phyloP scores from a whole-genome alignment of 805 yeast genomes.

The Ogataea neopini region DNA sequence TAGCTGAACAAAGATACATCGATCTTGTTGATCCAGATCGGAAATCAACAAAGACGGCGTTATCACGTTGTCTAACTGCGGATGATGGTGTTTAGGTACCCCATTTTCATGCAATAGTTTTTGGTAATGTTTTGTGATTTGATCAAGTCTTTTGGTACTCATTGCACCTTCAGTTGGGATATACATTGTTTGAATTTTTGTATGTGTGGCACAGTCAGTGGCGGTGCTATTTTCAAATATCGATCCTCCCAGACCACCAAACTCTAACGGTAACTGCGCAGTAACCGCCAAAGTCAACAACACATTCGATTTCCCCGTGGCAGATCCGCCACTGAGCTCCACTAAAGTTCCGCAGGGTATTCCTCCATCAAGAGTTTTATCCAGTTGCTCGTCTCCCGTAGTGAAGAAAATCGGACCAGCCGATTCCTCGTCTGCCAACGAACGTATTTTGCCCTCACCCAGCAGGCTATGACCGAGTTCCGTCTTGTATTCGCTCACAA shows the following conservation, averaged over 20 bases:
- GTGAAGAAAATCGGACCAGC: constrained; percentile 36
- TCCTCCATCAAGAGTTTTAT: constrained; percentile 51
- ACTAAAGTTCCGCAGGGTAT: constrained; percentile 55
- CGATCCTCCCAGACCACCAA: constrained; percentile 47
- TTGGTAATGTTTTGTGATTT: constrained; percentile 37
- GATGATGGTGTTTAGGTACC: constrained; percentile 31
- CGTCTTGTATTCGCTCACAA: constrained; percentile 18
- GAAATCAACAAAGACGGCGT: constrained; percentile 32
- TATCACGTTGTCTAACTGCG: constrained; percentile 37
- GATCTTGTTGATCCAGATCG: constrained; percentile 74
- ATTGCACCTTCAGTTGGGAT: constrained; percentile 77
- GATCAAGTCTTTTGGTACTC: constrained; percentile 64
- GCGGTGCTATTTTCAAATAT: constrained; percentile 29
- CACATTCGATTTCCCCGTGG: constrained; percentile 85
- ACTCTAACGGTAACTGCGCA: constrained; percentile 49
- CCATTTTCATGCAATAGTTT: constrained; percentile 37
- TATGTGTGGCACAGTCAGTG: not conserved
- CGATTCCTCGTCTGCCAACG: not conserved
- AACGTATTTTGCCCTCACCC: not conserved
- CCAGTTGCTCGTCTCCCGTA: constrained; percentile 54
- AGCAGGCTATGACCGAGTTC: constrained; percentile 10
- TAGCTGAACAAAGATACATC: constrained; percentile 65
- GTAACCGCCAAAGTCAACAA: constrained; percentile 63
- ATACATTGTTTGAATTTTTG: constrained; percentile 46
- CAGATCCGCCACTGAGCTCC: constrained; percentile 82